A percentile compares a stretch with the other conserved stretches of the same genome.
phyloP scores from a whole-genome alignment of 1,284 basidiomycete species.

The Phellopilus nigrolimitatus region DNA sequence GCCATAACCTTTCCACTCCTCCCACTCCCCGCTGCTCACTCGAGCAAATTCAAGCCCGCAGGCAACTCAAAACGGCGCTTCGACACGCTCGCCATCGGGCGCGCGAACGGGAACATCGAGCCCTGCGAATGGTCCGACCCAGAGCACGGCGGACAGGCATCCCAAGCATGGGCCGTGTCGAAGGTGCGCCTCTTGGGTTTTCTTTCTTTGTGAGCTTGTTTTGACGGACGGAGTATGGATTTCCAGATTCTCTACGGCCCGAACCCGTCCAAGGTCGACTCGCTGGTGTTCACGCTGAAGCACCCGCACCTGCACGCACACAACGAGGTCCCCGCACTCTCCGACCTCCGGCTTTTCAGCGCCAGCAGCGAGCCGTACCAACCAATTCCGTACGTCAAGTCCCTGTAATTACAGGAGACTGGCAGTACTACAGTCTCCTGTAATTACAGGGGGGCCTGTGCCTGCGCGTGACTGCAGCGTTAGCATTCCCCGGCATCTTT shows the following conservation, averaged over 20 bases:
- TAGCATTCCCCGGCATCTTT: no score
- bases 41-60: constrained; percentile 40
- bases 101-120: constrained; percentile 94
- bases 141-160: constrained; percentile 49
- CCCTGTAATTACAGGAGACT: no score
- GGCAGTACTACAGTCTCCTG: no score
- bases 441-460: no score
- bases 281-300: constrained; percentile 67
- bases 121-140: constrained; percentile 75
- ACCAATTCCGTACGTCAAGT: no score
- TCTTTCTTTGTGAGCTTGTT: constrained; percentile 1
- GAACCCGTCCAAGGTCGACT: constrained; percentile 74
- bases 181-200: constrained; percentile 49
- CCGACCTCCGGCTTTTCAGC: constrained; percentile 82
- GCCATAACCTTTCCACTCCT: constrained; percentile 84
- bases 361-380: constrained; percentile 83
- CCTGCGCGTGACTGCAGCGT: no score
- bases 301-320: constrained; percentile 51
- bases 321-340: constrained; percentile 48
- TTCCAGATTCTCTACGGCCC: constrained; percentile 65
- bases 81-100: constrained; percentile 81
- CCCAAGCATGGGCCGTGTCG: constrained; percentile 75
- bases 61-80: constrained; percentile 35
- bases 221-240: constrained; percentile 15
- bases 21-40: constrained; percentile 60